These are phyloP conservation scores for Fusarium sp. DNA, from an alignment of 2,329 filamentous ascomycete species.

Conservation along the genomic window DNA sequence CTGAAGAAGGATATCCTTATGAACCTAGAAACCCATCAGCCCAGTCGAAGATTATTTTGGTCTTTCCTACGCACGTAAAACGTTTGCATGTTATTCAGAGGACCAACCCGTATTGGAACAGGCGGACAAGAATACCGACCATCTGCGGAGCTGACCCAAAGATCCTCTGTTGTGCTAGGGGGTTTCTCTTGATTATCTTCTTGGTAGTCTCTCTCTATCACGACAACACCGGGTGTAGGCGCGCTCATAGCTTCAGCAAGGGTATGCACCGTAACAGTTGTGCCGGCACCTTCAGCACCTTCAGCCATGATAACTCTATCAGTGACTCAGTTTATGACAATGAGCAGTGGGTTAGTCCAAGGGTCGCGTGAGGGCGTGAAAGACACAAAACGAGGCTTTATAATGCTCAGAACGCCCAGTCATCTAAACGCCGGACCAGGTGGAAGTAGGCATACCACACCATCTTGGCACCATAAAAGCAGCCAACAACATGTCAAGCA, in stretches of 20 bases:
- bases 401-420: slow-evolving; percentile 18
- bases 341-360: slow-evolving; percentile 3
- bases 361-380: slow-evolving; percentile 13
- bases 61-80: slow-evolving; percentile 49
- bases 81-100: slow-evolving; percentile 54
- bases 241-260: slow-evolving; percentile 37
- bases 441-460: slow-evolving; percentile 34
- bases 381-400: slow-evolving; percentile 27
- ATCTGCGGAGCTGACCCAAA: slow-evolving; percentile 62
- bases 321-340: slow-evolving; percentile 4
- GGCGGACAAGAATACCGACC: slow-evolving; percentile 60
- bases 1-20: slow-evolving; percentile 58
- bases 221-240: slow-evolving; percentile 39
- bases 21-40: slow-evolving; percentile 52
- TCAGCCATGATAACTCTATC: slow-evolving; percentile 33
- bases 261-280: slow-evolving; percentile 31
- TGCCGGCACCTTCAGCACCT: slow-evolving; percentile 31
- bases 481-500: slow-evolving; percentile 40
- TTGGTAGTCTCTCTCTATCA: slow-evolving; percentile 39
- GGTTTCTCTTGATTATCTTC: slow-evolving; percentile 26
- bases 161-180: slow-evolving; percentile 54
- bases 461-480: slow-evolving; percentile 23
- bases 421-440: slow-evolving; percentile 18
- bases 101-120: slow-evolving; percentile 58
- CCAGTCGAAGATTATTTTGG: not conserved